These are phyloP conservation scores for Lactarius quietus DNA, from an alignment of 768 basidiomycete genomes.

Conservation along the genomic window DNA sequence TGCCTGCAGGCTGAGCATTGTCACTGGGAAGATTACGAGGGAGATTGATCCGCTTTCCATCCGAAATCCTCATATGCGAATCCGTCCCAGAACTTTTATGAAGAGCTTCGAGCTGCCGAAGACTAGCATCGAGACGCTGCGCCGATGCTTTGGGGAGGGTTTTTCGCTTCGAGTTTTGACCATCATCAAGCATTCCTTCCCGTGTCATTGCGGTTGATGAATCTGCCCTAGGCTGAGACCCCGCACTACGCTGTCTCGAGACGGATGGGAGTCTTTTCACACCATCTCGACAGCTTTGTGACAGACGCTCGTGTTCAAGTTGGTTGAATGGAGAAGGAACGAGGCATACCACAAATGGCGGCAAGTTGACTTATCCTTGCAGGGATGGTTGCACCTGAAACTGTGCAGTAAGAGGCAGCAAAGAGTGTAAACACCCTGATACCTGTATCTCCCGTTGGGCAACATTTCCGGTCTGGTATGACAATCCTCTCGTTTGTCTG, in stretches of 20 bases:
- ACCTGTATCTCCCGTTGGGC: constrained; percentile 62
- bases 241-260: constrained; percentile 33
- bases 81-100: constrained; percentile 22
- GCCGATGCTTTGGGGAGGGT: background rate
- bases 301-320: background rate
- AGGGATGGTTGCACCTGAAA: constrained; percentile 70
- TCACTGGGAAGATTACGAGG: background rate
- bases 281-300: constrained; percentile 70
- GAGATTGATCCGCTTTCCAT: constrained; percentile 23
- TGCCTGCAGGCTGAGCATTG: background rate
- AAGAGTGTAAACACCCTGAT: background rate
- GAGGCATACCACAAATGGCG: constrained; percentile 65
- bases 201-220: constrained; percentile 3
- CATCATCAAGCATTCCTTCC: background rate
- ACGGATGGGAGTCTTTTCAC: constrained; percentile 47
- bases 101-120: constrained; percentile 23
- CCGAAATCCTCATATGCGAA: constrained; percentile 15
- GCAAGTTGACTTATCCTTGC: constrained; percentile 73
- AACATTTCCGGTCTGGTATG: constrained; percentile 37
- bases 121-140: constrained; percentile 2
- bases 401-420: background rate
- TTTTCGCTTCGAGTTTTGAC: background rate
- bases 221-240: constrained; percentile 10
- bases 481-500: background rate
- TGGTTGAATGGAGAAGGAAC: background rate